phyloP scores from a whole-genome alignment of 139 green algal genomes.

The Coccomyxa sp. region DNA sequence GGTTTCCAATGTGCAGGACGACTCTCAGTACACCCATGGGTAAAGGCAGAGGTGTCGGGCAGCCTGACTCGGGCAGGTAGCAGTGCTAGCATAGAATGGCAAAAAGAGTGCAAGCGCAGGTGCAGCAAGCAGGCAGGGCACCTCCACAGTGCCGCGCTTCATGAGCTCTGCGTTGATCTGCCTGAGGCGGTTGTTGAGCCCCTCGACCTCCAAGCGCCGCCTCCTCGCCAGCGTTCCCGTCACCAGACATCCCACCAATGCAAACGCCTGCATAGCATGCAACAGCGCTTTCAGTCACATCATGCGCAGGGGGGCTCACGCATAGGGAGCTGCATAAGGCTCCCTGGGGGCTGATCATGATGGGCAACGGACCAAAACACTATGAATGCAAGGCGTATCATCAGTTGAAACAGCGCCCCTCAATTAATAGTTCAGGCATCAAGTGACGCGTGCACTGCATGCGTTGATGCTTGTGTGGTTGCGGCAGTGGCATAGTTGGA shows the following conservation, averaged over 20 bases:
- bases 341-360: neutral
- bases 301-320: neutral
- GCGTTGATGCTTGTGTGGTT: no score
- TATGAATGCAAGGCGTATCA: no score
- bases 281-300: neutral
- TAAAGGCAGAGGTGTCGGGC: no score
- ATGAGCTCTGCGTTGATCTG: constrained; percentile 42
- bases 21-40: no score
- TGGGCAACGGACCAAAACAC: no score
- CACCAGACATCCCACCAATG: constrained; percentile 32
- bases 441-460: no score
- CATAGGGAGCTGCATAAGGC: neutral
- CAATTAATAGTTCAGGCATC: no score
- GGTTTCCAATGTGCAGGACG: no score
- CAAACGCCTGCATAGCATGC: constrained; percentile 21
- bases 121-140: neutral
- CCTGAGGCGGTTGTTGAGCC: constrained; percentile 33
- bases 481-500: no score
- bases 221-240: constrained; percentile 30
- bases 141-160: constrained; percentile 8
- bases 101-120: neutral
- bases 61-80: no score
- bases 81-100: no score
- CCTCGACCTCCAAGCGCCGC: constrained; percentile 30
- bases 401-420: no score